Conservation (phyloP, 2,329 filamentous ascomycete species). For the Drechslerella stenobrocha region DNA sequence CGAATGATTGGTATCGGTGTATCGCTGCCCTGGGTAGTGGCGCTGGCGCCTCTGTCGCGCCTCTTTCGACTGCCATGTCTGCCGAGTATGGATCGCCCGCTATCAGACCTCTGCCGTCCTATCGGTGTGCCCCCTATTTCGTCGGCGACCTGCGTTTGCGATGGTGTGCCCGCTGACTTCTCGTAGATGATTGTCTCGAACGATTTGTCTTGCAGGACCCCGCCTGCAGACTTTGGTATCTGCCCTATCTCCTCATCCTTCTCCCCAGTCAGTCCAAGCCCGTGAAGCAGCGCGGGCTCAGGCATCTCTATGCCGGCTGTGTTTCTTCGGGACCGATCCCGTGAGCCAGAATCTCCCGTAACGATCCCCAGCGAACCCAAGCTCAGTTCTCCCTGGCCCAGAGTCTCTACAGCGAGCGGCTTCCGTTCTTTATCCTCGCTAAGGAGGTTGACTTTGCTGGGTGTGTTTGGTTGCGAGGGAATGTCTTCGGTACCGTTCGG, state of each 20-base stretch:
- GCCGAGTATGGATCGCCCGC: constrained; percentile 56
- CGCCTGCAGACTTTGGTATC: constrained; percentile 40
- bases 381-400: constrained; percentile 85
- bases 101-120: constrained; percentile 34
- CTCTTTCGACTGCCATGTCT: constrained; percentile 66
- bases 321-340: constrained; percentile 24
- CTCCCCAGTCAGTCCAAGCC: constrained; percentile 33
- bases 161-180: constrained; percentile 13
- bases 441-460: constrained; percentile 50
- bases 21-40: constrained; percentile 55
- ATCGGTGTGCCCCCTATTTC: constrained; percentile 7
- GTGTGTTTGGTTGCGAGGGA: constrained; percentile 57
- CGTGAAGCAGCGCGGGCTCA: constrained; percentile 29
- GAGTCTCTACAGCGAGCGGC: constrained; percentile 79
- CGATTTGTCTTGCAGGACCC: constrained; percentile 26
- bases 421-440: constrained; percentile 60
- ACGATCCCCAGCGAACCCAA: constrained; percentile 81
- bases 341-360: constrained; percentile 7
- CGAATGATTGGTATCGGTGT: constrained; percentile 9
- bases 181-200: constrained; percentile 45
- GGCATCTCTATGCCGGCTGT: constrained; percentile 29
- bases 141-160: constrained; percentile 20
- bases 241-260: constrained; percentile 42
- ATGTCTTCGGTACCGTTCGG: constrained; percentile 53
- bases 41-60: constrained; percentile 77